Conservation (phyloP, 371 early-diverging fungal genomes). For the Entomophthora muscae region DNA sequence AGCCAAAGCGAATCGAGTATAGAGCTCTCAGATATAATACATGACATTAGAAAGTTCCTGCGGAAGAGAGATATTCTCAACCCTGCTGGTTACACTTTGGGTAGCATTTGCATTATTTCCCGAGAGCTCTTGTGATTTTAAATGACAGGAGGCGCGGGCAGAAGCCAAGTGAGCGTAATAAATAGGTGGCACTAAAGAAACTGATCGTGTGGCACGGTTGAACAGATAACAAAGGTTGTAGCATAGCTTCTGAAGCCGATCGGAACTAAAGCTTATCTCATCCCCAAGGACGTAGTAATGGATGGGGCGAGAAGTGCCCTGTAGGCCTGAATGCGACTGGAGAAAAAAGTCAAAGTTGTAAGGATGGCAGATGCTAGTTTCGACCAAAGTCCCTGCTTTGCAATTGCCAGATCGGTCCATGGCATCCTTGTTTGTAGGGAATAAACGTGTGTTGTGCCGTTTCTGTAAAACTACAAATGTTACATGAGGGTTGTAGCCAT, state of each 20-base stretch:
- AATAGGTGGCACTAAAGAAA: constrained; percentile 56
- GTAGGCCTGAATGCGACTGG: constrained; percentile 54
- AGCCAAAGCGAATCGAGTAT: too few relatives aligned
- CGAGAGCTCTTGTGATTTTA: background rate
- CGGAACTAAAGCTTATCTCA: constrained; percentile 48
- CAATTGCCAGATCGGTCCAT: constrained; percentile 48
- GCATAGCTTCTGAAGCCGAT: constrained; percentile 52
- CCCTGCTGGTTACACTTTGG: background rate
- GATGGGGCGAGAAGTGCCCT: constrained; percentile 70
- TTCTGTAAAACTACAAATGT: constrained; percentile 92
- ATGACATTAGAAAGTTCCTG: background rate
- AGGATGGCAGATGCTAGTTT: constrained; percentile 68
- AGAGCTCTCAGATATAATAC: background rate
- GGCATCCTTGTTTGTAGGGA: constrained; percentile 47
- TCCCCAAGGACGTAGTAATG: constrained; percentile 68
- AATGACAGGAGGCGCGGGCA: constrained; percentile 62
- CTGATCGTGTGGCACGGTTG: constrained; percentile 60
- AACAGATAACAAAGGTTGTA: constrained; percentile 69
- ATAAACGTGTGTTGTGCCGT: constrained; percentile 89
- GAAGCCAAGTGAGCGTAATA: constrained; percentile 82
- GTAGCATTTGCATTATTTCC: background rate
- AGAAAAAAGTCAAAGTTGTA: constrained; percentile 81
- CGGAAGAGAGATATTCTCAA: background rate
- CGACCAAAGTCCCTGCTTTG: constrained; percentile 81
- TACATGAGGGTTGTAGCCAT: constrained; percentile 41